Base-by-base conservation (phyloP, 2,329 filamentous ascomycete species). In the Verticillium albo-atrum region DNA sequence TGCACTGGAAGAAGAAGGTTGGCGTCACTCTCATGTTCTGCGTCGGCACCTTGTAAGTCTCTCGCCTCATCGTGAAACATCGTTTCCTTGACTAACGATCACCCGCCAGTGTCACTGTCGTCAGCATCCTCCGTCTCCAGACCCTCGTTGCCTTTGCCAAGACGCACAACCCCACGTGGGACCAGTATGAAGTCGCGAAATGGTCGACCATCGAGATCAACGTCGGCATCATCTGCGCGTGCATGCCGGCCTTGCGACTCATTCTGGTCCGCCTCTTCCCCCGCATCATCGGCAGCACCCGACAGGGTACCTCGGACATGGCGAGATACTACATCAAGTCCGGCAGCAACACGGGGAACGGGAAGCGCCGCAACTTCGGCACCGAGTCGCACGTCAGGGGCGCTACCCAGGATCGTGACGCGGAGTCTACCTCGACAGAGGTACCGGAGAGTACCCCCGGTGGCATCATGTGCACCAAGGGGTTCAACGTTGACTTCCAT, bases 1-100 rank as follows among this genome's bases (percentile, higher is more conserved):
- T 83, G 27, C 74, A 76, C 56, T 78, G 74, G 71, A 78, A 74
- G 64, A 81, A 79, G 68, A 83, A 81, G 69, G 42, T 78, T 20
- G 74, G 78, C n/a, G 75, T 83, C 3, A 70, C 71, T 6, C 61
- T 81, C 60, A 82, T 84, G 79, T 83, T 84, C 60, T 72, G 73
- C 20, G 73, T 82, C 12, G 81, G 82, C 7, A 68, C 74, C n/a
- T 78, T 79, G 75, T 76, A 64, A 68, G 75, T 72, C 32, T 7
- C 23, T 23, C 3, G 12, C 12, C 17, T 20, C 5, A 14, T 27
- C 12, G 2, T 12, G n/a, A 4, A 2, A 2, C 17, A 6, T 4
- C 1, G 4, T 2, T 4, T n/a, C 23, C 14, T 52, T 23, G 6
- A 14, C 63, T 65, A 55, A 67, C 58, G 3, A n/a, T 6, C 7